A percentile compares a stretch with the other conserved stretches of the same genome.
phyloP scores from a whole-genome alignment of 805 yeast genomes.

The Candida methanosorbosa region DNA sequence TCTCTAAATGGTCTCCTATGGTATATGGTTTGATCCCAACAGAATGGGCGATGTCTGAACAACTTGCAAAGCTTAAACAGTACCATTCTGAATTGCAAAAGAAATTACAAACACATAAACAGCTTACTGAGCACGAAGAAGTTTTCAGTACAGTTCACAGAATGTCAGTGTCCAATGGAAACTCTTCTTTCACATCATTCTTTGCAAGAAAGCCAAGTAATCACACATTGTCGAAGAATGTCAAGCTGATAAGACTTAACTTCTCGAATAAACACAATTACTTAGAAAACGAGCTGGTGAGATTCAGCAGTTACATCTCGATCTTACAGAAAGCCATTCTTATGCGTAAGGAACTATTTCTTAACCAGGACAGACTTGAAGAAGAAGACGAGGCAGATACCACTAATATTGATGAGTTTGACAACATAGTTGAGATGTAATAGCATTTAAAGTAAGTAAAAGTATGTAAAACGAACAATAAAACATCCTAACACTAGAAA shows the following conservation, averaged over 20 bases:
- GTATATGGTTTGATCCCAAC: slow-evolving; percentile 19
- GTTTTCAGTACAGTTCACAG: neutral
- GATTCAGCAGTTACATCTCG: slow-evolving; percentile 36
- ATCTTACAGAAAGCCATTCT: slow-evolving; percentile 32
- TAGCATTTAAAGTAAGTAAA: no score
- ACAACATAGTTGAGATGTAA: no score
- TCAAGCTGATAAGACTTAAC: slow-evolving; percentile 27
- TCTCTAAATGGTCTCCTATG: slow-evolving; percentile 35
- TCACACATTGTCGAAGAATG: slow-evolving; percentile 17
- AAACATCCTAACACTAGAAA: no score
- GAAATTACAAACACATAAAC: slow-evolving; percentile 35
- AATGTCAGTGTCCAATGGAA: neutral
- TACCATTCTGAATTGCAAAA: slow-evolving; percentile 31
- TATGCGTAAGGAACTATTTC: neutral
- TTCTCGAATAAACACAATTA: slow-evolving; percentile 32
- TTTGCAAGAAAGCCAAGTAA: neutral
- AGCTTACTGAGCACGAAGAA: slow-evolving; percentile 4
- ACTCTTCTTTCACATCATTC: no score
- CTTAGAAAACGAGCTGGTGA: slow-evolving; percentile 34
- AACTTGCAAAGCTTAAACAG: slow-evolving; percentile 27
- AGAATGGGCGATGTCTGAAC: slow-evolving; percentile 24
- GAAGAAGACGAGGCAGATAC: no score
- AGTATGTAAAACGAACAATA: no score
- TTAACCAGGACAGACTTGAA: no score
- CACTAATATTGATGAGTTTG: no score